Conservation (phyloP, 2,329 filamentous ascomycete species). For the Arthroderma uncinatum region DNA sequence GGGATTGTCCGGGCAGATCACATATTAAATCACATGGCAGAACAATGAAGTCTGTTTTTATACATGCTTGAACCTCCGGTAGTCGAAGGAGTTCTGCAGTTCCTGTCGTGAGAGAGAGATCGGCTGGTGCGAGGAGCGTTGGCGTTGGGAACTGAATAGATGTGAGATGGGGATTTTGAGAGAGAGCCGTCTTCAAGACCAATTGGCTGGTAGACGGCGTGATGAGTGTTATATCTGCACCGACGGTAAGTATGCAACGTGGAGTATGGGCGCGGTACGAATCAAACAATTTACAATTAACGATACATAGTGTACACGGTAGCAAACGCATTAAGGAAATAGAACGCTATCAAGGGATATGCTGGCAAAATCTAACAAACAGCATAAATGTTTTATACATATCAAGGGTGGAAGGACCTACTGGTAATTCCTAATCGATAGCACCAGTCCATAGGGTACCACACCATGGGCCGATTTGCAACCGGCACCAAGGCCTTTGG, state of each 20-base stretch:
- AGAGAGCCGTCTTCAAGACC: constrained; percentile 37
- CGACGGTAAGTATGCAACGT: constrained; percentile 6
- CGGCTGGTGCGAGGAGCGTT: constrained; percentile 66
- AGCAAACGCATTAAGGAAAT: not conserved
- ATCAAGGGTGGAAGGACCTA: constrained; percentile 20
- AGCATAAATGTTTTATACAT: not conserved
- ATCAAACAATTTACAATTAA: constrained; percentile 1
- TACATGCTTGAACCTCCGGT: constrained; percentile 64
- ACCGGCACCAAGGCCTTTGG: constrained; percentile 41
- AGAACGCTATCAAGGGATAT: not conserved
- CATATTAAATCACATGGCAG: constrained; percentile 90
- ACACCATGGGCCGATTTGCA: constrained; percentile 42
- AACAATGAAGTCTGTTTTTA: constrained; percentile 79
- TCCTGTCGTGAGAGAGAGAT: constrained; percentile 70
- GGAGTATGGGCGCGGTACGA: not conserved
- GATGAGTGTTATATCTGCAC: constrained; percentile 37
- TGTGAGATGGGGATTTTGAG: constrained; percentile 41
- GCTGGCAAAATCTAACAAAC: not conserved
- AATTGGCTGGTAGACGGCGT: constrained; percentile 36
- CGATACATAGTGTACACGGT: not conserved
- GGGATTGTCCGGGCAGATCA: constrained; percentile 68
- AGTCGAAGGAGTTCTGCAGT: constrained; percentile 81
- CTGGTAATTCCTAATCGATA: constrained; percentile 40
- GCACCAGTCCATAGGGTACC: constrained; percentile 40
- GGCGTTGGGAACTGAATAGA: constrained; percentile 38